Evolutionary conservation across 1,284 basidiomycete species (phyloP), one percentile per base, ranked within the genome.

Genomic region (Fomes fomentarius): DNA sequence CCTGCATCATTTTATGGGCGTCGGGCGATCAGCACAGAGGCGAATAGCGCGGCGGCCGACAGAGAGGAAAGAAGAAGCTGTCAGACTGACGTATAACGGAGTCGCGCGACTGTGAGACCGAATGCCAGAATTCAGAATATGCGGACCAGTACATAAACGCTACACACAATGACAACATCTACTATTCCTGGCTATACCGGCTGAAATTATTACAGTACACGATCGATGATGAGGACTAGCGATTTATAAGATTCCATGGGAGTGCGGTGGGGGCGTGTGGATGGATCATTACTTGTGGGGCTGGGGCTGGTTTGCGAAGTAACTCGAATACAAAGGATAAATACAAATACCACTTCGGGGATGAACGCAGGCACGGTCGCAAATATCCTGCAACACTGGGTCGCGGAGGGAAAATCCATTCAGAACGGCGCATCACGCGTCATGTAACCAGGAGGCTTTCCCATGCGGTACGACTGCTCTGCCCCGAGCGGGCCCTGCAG

Each of bases 401-500:
- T 33, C 35, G 51, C 11, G 8, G 19, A 1, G 38, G 19, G 22
- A 24, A 24, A 24, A 40, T 19, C 22, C 21, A 42, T 22, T 56
- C 46, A 61, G 51, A 48, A 61, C 17, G 52, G 47, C 2, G 33
- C 52, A 22, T 58, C 52, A 22, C 54, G 60, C 25, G 38, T 31
- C 60, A 61, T 44, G 49, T 58, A 61, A 28, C 51, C 47, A n/a
- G 56, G 34, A 43, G 53, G 47, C 43, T 57, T 61, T 37, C 50
- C 52, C 54, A 61, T 55, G 50, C 57, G 57, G 50, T 57, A 58
- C 48, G 56, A 34, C 30, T 54, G 52, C 39, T 58, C 60, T 26
- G 49, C 50, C 11, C 54, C 55, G 24, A 66, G 59, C 19, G 68
- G 57, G 4, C 66, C 43, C 35, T 66, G 58, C 63, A 71, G 55